A percentile compares a stretch with the other conserved stretches of the same genome.
These are phyloP conservation scores for Ceratocystis papillata DNA, from an alignment of 2,329 filamentous ascomycete species.

Conservation along the genomic window DNA sequence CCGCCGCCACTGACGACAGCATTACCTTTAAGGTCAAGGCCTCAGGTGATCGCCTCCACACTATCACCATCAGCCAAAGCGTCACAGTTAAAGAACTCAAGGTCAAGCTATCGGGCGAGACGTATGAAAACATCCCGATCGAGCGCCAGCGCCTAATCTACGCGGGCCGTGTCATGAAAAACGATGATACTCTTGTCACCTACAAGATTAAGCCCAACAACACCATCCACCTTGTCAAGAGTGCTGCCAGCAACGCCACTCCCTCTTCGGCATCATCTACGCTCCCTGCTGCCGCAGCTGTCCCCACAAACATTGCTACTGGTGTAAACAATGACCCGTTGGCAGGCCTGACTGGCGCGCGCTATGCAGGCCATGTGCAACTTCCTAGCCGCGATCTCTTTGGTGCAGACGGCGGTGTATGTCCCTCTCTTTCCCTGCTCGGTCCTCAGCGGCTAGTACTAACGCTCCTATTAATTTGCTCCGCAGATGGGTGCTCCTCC, in stretches of 20 bases:
- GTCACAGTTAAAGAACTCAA: slow-evolving; percentile 80
- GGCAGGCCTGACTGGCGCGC: slow-evolving; percentile 78
- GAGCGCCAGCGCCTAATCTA: slow-evolving; percentile 94
- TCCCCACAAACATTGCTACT: slow-evolving; percentile 66
- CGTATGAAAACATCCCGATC: slow-evolving; percentile 75
- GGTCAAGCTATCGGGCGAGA: slow-evolving; percentile 66
- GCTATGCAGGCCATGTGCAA: slow-evolving; percentile 85
- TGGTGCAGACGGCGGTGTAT: slow-evolving; percentile 84
- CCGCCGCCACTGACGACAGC: slow-evolving; percentile 58
- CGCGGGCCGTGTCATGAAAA: slow-evolving; percentile 92
- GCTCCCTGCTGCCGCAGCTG: slow-evolving; percentile 36
- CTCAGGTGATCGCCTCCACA: slow-evolving; percentile 79
- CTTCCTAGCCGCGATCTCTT: slow-evolving; percentile 82
- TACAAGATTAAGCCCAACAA: slow-evolving; percentile 97
- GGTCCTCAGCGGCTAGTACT: not conserved
- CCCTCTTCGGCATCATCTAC: slow-evolving; percentile 36
- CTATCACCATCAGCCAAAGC: slow-evolving; percentile 64
- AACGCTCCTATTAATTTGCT: slow-evolving; percentile 6
- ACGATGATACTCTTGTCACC: slow-evolving; percentile 68
- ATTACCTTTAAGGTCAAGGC: slow-evolving; percentile 96
- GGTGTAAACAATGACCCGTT: slow-evolving; percentile 81
- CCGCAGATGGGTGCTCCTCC: slow-evolving; percentile 78
- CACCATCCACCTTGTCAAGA: slow-evolving; percentile 93
- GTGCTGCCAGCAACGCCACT: slow-evolving; percentile 71
- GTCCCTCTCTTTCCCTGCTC: slow-evolving; percentile 32